Conservation (phyloP, 768 basidiomycete species). For the Psilocybe cyanescens region DNA sequence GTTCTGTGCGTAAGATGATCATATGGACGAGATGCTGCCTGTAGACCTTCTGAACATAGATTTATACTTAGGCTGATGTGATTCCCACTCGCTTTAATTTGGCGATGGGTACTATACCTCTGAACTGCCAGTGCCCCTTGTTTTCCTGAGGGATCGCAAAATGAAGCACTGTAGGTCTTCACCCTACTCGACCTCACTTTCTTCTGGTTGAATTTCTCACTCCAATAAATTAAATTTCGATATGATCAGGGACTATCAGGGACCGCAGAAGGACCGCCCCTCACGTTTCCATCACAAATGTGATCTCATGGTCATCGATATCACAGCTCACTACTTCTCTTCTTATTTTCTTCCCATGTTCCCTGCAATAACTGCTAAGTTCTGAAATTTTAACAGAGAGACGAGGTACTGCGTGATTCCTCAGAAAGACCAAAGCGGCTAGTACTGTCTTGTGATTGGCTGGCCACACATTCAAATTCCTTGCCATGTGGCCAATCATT, state of each 20-base stretch:
- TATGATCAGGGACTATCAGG: neutral
- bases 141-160: too few species aligned
- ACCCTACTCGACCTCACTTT: too few species aligned
- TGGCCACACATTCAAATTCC: neutral
- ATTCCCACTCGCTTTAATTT: neutral
- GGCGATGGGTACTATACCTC: neutral
- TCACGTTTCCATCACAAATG: neutral
- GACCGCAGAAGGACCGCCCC: neutral
- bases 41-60: neutral
- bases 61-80: neutral
- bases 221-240: neutral
- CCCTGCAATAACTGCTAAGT: neutral
- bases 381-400: neutral
- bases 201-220: neutral
- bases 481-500: conserved; percentile 3
- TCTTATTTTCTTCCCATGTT: neutral
- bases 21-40: neutral
- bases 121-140: neutral
- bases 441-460: neutral
- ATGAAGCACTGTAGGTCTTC: too few species aligned
- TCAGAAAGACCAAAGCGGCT: neutral
- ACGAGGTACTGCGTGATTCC: neutral
- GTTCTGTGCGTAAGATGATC: neutral
- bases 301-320: too few species aligned
- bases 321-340: neutral